Evolutionary conservation across 116 monocot genomes (phyloP).

Genomic region (Zostera marina): DNA sequence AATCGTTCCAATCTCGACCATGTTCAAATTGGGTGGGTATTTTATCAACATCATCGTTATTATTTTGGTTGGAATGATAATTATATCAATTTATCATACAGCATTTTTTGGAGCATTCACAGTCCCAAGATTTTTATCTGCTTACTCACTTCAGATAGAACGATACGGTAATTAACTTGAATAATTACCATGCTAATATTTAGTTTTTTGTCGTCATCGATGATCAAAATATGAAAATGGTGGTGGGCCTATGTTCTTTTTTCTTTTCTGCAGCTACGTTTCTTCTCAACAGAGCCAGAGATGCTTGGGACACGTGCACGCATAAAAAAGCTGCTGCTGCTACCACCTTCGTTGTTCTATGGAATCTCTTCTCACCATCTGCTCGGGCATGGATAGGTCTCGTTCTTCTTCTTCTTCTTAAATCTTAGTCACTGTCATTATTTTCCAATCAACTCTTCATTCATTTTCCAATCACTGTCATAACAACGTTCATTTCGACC

Average conservation of each 20-base stretch:
- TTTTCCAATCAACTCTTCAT: not conserved
- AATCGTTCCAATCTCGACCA: constrained; percentile 62
- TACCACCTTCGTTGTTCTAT: constrained; percentile 45
- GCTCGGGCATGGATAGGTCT: constrained; percentile 79
- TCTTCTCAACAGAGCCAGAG: constrained; percentile 59
- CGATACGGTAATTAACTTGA: constrained; percentile 68
- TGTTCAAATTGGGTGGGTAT: constrained; percentile 82
- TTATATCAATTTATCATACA: constrained; percentile 15
- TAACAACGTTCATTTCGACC: not conserved
- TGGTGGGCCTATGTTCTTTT: not conserved
- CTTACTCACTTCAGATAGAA: constrained; percentile 51
- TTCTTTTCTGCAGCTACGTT: constrained; percentile 39
- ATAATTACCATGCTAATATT: no score
- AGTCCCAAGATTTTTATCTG: constrained; percentile 57
- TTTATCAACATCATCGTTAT: not conserved
- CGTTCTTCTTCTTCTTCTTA: no score
- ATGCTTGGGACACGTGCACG: constrained; percentile 78
- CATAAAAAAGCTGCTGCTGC: constrained; percentile 71
- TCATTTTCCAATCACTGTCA: not conserved
- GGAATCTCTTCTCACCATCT: constrained; percentile 67
- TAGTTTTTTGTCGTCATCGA: no score
- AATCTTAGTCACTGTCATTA: no score
- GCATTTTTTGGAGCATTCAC: constrained; percentile 88
- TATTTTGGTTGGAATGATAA: no score
- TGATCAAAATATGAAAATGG: not conserved